A percentile compares a stretch with the other conserved stretches of the same genome.
Conservation (phyloP, 805 yeast species). For the Lachancea lanzarotensis region DNA sequence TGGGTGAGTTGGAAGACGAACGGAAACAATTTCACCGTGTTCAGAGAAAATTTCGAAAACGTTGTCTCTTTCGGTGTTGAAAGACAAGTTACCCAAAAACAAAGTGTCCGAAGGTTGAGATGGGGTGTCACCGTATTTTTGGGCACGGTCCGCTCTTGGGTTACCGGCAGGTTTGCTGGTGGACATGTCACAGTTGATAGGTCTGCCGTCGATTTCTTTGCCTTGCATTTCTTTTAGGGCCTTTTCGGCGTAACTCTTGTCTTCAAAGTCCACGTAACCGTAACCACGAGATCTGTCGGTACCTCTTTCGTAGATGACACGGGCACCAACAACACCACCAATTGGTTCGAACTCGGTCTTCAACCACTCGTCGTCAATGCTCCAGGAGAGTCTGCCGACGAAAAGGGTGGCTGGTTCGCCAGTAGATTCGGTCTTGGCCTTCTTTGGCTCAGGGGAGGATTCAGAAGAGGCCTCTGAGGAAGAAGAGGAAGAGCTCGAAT, state of each 20-base stretch:
- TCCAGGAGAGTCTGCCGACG: constrained; percentile 97
- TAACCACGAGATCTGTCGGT: constrained; percentile 94
- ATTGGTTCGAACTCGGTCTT: constrained; percentile 71
- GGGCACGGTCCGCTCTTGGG: constrained; percentile 72
- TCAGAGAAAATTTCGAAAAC: constrained; percentile 67
- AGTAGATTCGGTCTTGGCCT: constrained; percentile 37
- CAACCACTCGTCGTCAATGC: constrained; percentile 92
- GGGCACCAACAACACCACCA: constrained; percentile 81
- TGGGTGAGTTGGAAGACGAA: constrained; percentile 96
- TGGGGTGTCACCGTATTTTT: constrained; percentile 81
- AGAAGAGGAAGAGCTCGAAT: constrained; percentile 17
- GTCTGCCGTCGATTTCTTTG: constrained; percentile 94
- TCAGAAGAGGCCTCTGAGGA: constrained; percentile 21
- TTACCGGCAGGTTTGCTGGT: constrained; percentile 65
- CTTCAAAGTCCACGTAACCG: constrained; percentile 92
- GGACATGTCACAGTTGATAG: constrained; percentile 88
- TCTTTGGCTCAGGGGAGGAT: constrained; percentile 44
- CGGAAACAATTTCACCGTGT: constrained; percentile 77
- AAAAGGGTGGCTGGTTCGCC: constrained; percentile 82
- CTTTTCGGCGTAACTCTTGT: constrained; percentile 71
- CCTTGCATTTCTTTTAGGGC: constrained; percentile 85
- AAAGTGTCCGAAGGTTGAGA: constrained; percentile 93
- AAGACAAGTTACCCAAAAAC: constrained; percentile 92
- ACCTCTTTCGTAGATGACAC: constrained; percentile 90
- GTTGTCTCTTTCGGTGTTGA: constrained; percentile 77